A percentile compares a stretch with the other conserved stretches of the same genome.
These are phyloP conservation scores for Fistulinella staudtii DNA, from an alignment of 1,284 basidiomycete species.

Conservation along the genomic window DNA sequence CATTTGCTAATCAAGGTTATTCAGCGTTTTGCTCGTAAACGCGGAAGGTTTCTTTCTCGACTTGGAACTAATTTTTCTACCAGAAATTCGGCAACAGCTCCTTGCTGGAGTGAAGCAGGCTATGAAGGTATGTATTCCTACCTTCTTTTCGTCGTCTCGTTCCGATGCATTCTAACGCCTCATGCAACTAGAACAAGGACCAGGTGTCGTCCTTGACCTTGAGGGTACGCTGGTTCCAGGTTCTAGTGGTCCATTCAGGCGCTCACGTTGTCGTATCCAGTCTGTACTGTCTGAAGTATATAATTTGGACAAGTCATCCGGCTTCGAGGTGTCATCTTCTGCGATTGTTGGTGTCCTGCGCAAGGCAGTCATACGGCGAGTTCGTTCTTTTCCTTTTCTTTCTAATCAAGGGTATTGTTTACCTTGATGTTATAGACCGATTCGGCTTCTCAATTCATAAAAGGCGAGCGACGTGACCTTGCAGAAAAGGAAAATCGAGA, in stretches of 20 bases:
- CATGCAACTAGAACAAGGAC: slow-evolving; percentile 43
- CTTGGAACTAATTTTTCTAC: not conserved
- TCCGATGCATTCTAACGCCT: slow-evolving; percentile 4
- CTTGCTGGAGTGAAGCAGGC: slow-evolving; percentile 48
- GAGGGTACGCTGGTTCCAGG: slow-evolving; percentile 43
- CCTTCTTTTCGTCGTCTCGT: not conserved
- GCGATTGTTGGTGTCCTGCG: slow-evolving; percentile 50
- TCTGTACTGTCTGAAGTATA: slow-evolving; percentile 68
- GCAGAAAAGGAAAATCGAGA: slow-evolving; percentile 61
- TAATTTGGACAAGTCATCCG: slow-evolving; percentile 55
- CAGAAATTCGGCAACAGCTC: slow-evolving; percentile 47
- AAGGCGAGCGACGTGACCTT: slow-evolving; percentile 59
- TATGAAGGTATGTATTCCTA: slow-evolving; percentile 53
- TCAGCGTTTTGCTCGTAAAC: not conserved
- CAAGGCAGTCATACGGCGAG: slow-evolving; percentile 56
- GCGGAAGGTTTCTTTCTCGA: not conserved
- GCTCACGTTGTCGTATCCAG: slow-evolving; percentile 35
- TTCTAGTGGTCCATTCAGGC: not conserved
- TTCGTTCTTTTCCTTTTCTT: slow-evolving; percentile 35
- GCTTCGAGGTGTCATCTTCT: slow-evolving; percentile 41
- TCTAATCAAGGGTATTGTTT: not conserved
- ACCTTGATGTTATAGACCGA: slow-evolving; percentile 43
- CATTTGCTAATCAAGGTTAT: slow-evolving; percentile 25
- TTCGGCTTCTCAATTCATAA: slow-evolving; percentile 50
- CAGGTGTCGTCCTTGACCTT: slow-evolving; percentile 52